Conservation (phyloP, 2,329 filamentous ascomycete species). For the Colletotrichum incanum region DNA sequence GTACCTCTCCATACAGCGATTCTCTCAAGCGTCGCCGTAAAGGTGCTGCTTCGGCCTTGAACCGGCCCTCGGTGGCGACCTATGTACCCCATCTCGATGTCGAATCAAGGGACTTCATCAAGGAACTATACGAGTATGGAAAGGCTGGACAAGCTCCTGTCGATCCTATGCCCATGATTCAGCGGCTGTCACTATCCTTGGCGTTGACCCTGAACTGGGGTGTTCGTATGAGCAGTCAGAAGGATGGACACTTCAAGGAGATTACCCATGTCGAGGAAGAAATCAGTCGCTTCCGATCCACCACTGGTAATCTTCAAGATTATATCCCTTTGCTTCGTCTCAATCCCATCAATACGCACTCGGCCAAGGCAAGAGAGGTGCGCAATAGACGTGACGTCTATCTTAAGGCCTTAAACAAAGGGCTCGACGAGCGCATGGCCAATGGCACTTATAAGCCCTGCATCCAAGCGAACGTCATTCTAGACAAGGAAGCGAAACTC, state of each 20-base stretch:
- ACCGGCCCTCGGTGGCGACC: conserved; percentile 74
- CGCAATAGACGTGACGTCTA: conserved; percentile 73
- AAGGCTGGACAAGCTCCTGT: conserved; percentile 67
- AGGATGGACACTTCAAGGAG: conserved; percentile 72
- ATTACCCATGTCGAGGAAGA: conserved; percentile 76
- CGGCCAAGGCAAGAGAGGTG: conserved; percentile 72
- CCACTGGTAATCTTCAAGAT: conserved; percentile 74
- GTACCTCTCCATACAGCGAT: conserved; percentile 77
- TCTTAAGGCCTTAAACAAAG: conserved; percentile 69
- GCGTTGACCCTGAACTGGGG: conserved; percentile 79
- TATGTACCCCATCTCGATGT: conserved; percentile 75
- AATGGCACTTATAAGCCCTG: conserved; percentile 74
- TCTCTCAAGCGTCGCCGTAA: conserved; percentile 76
- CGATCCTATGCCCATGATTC: conserved; percentile 79
- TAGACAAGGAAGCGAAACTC: conserved; percentile 74
- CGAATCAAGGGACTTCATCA: conserved; percentile 75
- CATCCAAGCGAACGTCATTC: conserved; percentile 78
- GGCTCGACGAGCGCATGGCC: conserved; percentile 73
- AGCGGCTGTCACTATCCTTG: conserved; percentile 74
- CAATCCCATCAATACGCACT: conserved; percentile 74
- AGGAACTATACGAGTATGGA: conserved; percentile 73
- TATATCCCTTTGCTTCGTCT: conserved; percentile 72
- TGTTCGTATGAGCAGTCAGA: conserved; percentile 69
- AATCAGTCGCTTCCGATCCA: conserved; percentile 72
- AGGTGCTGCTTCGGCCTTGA: conserved; percentile 76